Percentiles rank a stretch among this genome's conserved stretches.
Evolutionary conservation across 768 basidiomycete genomes (phyloP).

Genomic region (Dendrothele bispora): DNA sequence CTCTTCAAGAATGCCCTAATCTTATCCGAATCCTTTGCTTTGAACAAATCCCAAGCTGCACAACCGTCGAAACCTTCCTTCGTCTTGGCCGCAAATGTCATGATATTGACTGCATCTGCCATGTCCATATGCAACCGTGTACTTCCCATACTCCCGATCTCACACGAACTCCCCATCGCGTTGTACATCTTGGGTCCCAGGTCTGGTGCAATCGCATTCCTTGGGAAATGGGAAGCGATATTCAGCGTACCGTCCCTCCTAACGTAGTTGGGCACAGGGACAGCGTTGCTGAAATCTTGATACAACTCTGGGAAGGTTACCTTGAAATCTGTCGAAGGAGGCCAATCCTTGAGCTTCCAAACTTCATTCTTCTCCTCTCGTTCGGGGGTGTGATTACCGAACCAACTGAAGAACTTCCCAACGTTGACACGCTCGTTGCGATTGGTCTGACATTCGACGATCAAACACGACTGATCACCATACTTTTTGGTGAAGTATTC

Average conservation of each 20-base stretch:
- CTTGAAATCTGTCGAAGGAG: conserved; percentile 83
- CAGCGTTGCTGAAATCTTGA: conserved; percentile 77
- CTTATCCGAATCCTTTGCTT: conserved; percentile 76
- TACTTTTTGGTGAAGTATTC: conserved; percentile 75
- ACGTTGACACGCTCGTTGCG: conserved; percentile 62
- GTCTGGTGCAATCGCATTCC: conserved; percentile 76
- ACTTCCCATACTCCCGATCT: conserved; percentile 72
- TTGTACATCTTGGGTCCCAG: conserved; percentile 96
- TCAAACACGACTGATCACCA: conserved; percentile 60
- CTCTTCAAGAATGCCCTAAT: conserved; percentile 73
- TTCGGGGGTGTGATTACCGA: conserved; percentile 67
- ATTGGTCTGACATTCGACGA: conserved; percentile 84
- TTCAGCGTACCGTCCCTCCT: conserved; percentile 87
- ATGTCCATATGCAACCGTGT: conserved; percentile 94
- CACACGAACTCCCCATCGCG: conserved; percentile 72
- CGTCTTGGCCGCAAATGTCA: conserved; percentile 67
- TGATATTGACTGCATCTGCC: conserved; percentile 91
- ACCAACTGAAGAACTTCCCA: conserved; percentile 74
- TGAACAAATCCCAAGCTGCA: conserved; percentile 92
- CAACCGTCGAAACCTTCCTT: conserved; percentile 68
- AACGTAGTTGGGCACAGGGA: conserved; percentile 90
- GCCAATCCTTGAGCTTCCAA: conserved; percentile 77
- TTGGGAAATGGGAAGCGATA: conserved; percentile 86
- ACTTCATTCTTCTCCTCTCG: conserved; percentile 24
- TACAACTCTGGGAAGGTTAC: conserved; percentile 81